Base-by-base conservation (phyloP, 2,329 filamentous ascomycete genomes). In the Fusarium beomiforme region DNA sequence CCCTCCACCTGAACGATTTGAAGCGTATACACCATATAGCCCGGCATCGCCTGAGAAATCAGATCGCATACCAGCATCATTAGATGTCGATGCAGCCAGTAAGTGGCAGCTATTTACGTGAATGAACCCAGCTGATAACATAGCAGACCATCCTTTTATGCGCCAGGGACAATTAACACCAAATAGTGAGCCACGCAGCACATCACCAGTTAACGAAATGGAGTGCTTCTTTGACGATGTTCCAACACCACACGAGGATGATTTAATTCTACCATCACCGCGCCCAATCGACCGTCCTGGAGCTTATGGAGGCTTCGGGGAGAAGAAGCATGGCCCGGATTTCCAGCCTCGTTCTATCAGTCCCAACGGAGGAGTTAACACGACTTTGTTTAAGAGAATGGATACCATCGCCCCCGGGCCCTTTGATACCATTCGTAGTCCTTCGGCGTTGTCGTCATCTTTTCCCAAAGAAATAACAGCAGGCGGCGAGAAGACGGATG, bases 361-460 rank as follows among this genome's bases (percentile, higher is more conserved):
- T 39, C 72, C 77, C 43, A 73, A 64, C 19, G 69, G 68, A 24
- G 54, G 62, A 51, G 47, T 71, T 31, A 73, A 75, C 49, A 71
- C 78, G 9, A 83, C 77, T 39, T 75, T 93, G 31, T 75, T 92
- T 72, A 85, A 88, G 68, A 87, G 89, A 55, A 88, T 93, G 85
- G 87, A 92, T 71, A 86, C 83, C 12, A 91, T 93, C 75, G 85
- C 88, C 3, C 89, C 91, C 2, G 91, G 90, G 0, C 91, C 91
- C 0, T 92, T 93, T 73, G 88, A 90, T 69, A 78, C 85, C 34
- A 80, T 76, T 69, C 80, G 81, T 71, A 81, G 80, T 41, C 76
- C 79, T 33, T 77, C 80, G 6, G 62, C 71, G 29, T 73, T 71
- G n/a, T 75, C 77, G 17, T 82, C 83, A 43, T 76, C 79, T 2